Base-by-base conservation (phyloP, 169 alveolate species). In the Babesia bigemina region DNA sequence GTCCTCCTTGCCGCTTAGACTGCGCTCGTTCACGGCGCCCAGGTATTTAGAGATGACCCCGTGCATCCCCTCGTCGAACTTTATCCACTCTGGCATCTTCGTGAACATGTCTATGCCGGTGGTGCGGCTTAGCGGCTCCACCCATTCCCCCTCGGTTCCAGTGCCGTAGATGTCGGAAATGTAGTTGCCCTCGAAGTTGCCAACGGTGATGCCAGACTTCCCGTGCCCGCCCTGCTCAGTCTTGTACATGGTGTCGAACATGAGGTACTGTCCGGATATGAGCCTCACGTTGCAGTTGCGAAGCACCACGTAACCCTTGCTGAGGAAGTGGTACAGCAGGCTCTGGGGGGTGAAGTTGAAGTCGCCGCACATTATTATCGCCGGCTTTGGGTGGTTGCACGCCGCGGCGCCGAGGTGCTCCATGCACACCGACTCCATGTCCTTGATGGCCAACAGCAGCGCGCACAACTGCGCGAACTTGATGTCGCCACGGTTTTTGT, bases 261-360 rank as follows among this genome's bases (percentile, higher is more conserved):
- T 90, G 53, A 90, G 73, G 49, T 90, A 86, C 73, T 90, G 94
- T 0, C 94, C 94, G 16, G 94, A 90, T 22, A 90, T 42, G 19
- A 59, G 57, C 58, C 75, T 83, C 39, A 75, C 75, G 69, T 86
- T 75, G 49, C 82, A 63, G 65, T 90, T 75, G 42, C 82, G 82
- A 55, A 90, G 74, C 52, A 76, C 87, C 44, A 79, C 89, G 59
- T 75, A 85, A 17, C 94, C 91, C 49, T 90, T 78, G 56, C 74
- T 63, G 29, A 90, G 70, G 69, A 77, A 86, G 67, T 86, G 76
- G 82, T 90, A 90, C 36, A 90, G 55, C 49, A 90, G 52, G 52
- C 92, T 86, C 50, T 90, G 91, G 9, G 94, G 94, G 6, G 94
- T 90, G 70, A 86, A 70, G 79, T 90, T 90, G 57, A 86, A 72